Percentiles rank a stretch among this genome's conserved stretches.
phyloP scores from a whole-genome alignment of 148 eudicot genomes.

The Vaccinium corymbosum region DNA sequence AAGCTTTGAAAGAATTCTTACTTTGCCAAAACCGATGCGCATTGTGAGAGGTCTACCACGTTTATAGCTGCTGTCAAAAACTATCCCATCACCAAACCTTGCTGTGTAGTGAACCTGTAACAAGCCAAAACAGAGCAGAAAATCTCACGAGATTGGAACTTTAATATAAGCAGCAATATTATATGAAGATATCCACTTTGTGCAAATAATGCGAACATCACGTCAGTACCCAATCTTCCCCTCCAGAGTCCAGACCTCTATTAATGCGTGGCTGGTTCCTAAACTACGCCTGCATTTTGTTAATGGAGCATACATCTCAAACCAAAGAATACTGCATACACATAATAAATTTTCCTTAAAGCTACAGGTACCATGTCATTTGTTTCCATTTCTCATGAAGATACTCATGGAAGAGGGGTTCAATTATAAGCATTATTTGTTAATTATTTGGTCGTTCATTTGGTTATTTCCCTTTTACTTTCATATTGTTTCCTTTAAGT shows the following conservation, averaged over 20 bases:
- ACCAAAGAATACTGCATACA: neutral
- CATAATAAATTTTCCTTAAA: neutral
- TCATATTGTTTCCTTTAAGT: neutral
- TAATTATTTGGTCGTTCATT: neutral
- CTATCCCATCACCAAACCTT: slow-evolving; percentile 76
- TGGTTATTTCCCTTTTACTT: neutral
- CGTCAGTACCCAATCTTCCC: neutral
- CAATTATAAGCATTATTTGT: neutral
- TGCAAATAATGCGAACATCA: neutral
- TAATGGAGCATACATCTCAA: neutral
- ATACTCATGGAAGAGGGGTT: neutral
- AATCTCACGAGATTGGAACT: neutral
- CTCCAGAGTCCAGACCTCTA: neutral
- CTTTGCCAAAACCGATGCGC: slow-evolving; percentile 88
- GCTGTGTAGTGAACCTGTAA: slow-evolving; percentile 82
- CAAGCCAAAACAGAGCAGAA: neutral
- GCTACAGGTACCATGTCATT: neutral
- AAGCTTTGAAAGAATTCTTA: slow-evolving; percentile 22
- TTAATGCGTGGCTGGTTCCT: neutral
- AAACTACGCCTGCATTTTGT: neutral
- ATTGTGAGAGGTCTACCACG: slow-evolving; percentile 89
- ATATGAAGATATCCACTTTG: neutral
- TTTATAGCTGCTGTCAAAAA: slow-evolving; percentile 88
- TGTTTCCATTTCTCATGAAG: neutral
- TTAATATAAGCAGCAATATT: neutral